These are phyloP conservation scores for Penicillium maclennaniae DNA, from an alignment of 495 filamentous ascomycete genomes.

Conservation along the genomic window DNA sequence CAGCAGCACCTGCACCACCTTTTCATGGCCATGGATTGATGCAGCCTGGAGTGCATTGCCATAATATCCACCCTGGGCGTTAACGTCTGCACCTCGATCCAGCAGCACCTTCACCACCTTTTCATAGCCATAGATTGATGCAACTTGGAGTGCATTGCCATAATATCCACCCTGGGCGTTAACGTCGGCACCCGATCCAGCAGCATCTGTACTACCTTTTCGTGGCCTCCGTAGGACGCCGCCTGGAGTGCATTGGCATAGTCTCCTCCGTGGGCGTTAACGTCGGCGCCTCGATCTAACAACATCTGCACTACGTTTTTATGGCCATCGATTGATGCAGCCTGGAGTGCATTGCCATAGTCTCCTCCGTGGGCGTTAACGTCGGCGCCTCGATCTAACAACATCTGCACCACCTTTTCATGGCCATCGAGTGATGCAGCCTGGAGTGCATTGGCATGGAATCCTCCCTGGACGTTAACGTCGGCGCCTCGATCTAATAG, in stretches of 20 bases:
- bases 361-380: conserved; percentile 9
- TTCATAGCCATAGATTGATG: conserved; percentile 8
- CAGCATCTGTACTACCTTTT: conserved; percentile 15
- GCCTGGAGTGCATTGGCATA: conserved; percentile 16
- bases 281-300: conserved; percentile 13
- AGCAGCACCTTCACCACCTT: conserved; percentile 25
- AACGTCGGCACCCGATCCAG: conserved; percentile 17
- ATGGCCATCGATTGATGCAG: conserved; percentile 6
- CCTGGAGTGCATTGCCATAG: conserved; percentile 13
- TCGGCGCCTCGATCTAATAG: conserved; percentile 16
- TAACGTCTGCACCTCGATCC: conserved; percentile 19
- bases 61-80: conserved; percentile 1
- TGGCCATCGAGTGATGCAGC: conserved; percentile 8
- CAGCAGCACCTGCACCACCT: no score
- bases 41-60: conserved; percentile 11
- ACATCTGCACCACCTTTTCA: conserved; percentile 8
- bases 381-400: conserved; percentile 15
- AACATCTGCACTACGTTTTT: conserved; percentile 10
- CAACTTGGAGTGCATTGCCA: conserved; percentile 12
- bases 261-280: conserved; percentile 7
- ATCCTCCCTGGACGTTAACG: conserved; percentile 10
- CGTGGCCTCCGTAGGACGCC: conserved; percentile 3
- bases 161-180: conserved; percentile 9
- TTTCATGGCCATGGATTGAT: no score
- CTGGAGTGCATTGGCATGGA: conserved; percentile 10